Evolutionary conservation across 495 filamentous ascomycete genomes (phyloP), one percentile per base, ranked within the genome.

Genomic region (Xylaria longipes): DNA sequence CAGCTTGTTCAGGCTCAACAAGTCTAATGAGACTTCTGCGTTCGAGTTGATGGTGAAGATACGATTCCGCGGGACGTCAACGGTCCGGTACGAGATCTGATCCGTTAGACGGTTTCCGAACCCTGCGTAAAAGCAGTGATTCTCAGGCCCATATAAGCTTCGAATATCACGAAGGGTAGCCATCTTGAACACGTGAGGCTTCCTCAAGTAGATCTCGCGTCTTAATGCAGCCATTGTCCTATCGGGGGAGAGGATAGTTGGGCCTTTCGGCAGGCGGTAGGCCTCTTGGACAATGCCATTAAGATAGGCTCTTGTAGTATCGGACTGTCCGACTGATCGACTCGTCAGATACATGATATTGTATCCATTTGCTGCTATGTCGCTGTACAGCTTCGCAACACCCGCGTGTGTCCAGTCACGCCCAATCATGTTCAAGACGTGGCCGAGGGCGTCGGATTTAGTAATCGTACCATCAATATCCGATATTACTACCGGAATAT

Each of bases 31-130:
- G 25, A 99, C 94, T 74, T 99, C 97, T 1, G 96, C 94, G 78
- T 98, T 97, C 60, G 93, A 95, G 82, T 99, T 99, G 87, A 99
- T 99, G 9, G 96, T 99, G 78, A 99, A 99, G 69, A 99, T 99
- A 29, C 97, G 87, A 29, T 91, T 94, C 11, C 92, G 91, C 8
- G 96, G 95, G 41, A 99, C 97, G 76, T 96, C 97, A 62, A 99
- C 96, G 6, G 92, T 94, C 60, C 96, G 91, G 76, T 99, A 99
- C 72, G 93, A 97, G 73, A 99, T 86, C 46, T 97, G 96, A 76
- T 99, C 96, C 5, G 96, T 99, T 69, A 99, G 87, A 54, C 95
- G 90, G 79, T 99, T 99, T 68, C 96, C 96, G 79, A 99, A 99
- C 0, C 96, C 96, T 20, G 96, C 97, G 74, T 95, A 98, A 80